Conservation (phyloP, 805 yeast species). For the Yarrowia sp. region DNA sequence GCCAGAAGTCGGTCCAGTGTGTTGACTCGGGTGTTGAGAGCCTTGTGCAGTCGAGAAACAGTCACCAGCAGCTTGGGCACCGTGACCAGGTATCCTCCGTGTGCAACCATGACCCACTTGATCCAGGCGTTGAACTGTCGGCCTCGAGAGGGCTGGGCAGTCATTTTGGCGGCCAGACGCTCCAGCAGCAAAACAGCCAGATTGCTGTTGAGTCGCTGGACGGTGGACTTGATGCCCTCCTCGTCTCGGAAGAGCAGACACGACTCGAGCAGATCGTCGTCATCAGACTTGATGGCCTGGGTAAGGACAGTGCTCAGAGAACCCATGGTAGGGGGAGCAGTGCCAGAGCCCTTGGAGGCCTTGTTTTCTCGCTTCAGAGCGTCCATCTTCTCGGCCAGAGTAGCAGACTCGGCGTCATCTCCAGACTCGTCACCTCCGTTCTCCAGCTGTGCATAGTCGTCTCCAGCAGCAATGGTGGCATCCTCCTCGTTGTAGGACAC, state of each 20-base stretch:
- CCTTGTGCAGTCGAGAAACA: constrained; percentile 55
- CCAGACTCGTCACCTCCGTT: constrained; percentile 37
- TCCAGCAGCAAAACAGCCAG: constrained; percentile 48
- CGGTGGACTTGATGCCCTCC: constrained; percentile 51
- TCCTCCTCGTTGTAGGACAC: constrained; percentile 38
- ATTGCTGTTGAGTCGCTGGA: constrained; percentile 51
- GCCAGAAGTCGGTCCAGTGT: constrained; percentile 67
- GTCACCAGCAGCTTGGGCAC: constrained; percentile 53
- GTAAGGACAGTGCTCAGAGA: constrained; percentile 64
- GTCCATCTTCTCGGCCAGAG: constrained; percentile 45
- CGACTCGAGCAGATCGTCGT: constrained; percentile 78
- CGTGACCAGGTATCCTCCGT: constrained; percentile 61
- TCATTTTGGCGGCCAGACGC: constrained; percentile 47
- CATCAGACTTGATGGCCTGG: constrained; percentile 86
- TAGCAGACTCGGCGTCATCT: constrained; percentile 42
- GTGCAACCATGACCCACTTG: constrained; percentile 71
- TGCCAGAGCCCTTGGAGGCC: constrained; percentile 33
- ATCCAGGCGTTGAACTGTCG: constrained; percentile 64
- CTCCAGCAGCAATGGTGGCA: constrained; percentile 41
- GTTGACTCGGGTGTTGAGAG: constrained; percentile 55
- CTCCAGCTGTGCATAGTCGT: constrained; percentile 37
- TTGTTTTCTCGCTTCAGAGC: constrained; percentile 37
- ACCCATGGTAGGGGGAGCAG: constrained; percentile 8
- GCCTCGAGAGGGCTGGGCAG: constrained; percentile 55
- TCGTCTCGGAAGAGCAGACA: constrained; percentile 61